A percentile compares a stretch with the other conserved stretches of the same genome.
Evolutionary conservation across 2,329 filamentous ascomycete genomes (phyloP).

Genomic region (Penicillium sp.): DNA sequence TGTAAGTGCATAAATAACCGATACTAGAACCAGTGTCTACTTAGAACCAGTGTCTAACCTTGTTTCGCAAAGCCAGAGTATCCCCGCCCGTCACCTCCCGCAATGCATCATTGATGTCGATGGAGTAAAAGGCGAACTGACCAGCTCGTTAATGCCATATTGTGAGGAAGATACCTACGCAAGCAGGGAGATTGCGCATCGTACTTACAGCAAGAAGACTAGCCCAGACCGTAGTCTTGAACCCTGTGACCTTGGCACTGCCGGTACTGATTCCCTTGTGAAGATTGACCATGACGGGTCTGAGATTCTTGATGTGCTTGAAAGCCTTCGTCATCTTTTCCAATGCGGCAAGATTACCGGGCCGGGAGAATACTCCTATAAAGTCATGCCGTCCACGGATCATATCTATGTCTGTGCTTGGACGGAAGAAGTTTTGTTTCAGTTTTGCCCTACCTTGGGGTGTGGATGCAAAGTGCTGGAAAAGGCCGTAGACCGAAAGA

Average conservation of each 20-base stretch:
- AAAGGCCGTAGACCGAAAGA: slow-evolving; percentile 78
- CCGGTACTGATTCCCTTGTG: slow-evolving; percentile 68
- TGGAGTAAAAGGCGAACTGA: slow-evolving; percentile 65
- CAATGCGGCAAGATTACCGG: slow-evolving; percentile 61
- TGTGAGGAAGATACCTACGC: neutral
- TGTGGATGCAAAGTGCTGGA: slow-evolving; percentile 69
- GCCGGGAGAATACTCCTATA: slow-evolving; percentile 62
- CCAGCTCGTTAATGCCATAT: slow-evolving; percentile 16
- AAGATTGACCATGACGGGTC: slow-evolving; percentile 63
- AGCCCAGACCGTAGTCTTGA: slow-evolving; percentile 68
- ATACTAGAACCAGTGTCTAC: neutral
- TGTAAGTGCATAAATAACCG: neutral
- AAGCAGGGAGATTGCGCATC: neutral
- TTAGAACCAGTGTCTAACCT: slow-evolving; percentile 39
- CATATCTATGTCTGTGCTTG: slow-evolving; percentile 62
- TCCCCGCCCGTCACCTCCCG: slow-evolving; percentile 55
- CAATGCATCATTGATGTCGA: slow-evolving; percentile 66
- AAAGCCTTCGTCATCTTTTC: slow-evolving; percentile 59
- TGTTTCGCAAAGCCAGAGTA: slow-evolving; percentile 51
- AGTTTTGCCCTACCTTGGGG: slow-evolving; percentile 72
- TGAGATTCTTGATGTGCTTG: slow-evolving; percentile 71
- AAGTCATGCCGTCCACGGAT: slow-evolving; percentile 70
- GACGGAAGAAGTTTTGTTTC: slow-evolving; percentile 76
- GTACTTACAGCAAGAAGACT: slow-evolving; percentile 55
- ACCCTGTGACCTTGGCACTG: slow-evolving; percentile 50